Conservation (phyloP, 441 rosid species). For the Cnidoscolus chayamansa region DNA sequence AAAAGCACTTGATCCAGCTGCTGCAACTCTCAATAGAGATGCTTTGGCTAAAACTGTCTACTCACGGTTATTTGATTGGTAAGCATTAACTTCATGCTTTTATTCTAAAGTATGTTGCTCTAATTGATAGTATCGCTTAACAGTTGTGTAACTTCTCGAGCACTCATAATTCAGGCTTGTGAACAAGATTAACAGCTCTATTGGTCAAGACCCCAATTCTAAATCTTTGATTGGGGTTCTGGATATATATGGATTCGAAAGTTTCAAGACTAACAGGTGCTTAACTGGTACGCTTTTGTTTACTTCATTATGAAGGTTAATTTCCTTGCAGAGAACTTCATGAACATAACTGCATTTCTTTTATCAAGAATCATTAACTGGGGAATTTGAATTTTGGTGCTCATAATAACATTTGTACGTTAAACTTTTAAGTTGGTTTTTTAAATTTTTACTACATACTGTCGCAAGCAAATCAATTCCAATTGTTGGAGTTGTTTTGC, state of each 20-base stretch:
- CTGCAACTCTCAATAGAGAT: conserved; percentile 87
- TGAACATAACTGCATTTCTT: conserved; percentile 29
- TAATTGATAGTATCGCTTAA: background rate
- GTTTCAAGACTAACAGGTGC: conserved; percentile 99
- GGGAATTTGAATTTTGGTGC: conserved; percentile 13
- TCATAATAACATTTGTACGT: background rate
- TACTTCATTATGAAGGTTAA: conserved; percentile 40
- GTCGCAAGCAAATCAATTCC: background rate
- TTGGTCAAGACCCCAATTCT: conserved; percentile 89
- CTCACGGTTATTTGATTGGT: conserved; percentile 98
- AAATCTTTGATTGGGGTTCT: conserved; percentile 86
- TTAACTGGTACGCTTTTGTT: conserved; percentile 86
- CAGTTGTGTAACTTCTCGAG: conserved; percentile 20
- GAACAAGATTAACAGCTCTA: conserved; percentile 73
- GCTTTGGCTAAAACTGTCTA: conserved; percentile 90
- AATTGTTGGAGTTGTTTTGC: background rate
- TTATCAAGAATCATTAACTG: conserved; percentile 22
- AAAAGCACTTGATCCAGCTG: conserved; percentile 74
- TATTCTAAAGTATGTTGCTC: conserved; percentile 3
- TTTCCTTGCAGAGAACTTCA: conserved; percentile 31
- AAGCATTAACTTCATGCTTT: conserved; percentile 23
- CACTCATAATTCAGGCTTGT: conserved; percentile 65
- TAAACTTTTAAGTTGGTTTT: background rate
- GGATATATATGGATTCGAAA: conserved; percentile 31
- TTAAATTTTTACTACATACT: background rate